These are phyloP conservation scores for Prunella vulgaris DNA, from an alignment of 257 asterid species.

Conservation along the genomic window DNA sequence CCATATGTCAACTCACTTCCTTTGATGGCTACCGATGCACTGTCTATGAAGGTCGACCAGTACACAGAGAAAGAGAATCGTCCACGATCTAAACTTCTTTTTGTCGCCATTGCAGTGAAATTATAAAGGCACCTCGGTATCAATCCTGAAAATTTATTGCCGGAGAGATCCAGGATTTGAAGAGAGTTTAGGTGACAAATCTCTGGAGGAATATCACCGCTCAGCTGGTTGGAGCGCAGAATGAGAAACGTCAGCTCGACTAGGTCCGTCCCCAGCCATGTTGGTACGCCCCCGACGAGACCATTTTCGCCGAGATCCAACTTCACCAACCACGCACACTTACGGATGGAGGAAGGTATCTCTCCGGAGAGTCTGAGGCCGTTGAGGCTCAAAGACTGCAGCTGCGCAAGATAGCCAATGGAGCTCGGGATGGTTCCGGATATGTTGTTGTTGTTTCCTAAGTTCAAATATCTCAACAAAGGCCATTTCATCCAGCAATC, in stretches of 20 bases:
- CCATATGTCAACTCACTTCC: neutral
- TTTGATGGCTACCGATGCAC: neutral
- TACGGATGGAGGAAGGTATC: slow-evolving; percentile 23
- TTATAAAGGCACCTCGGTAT: slow-evolving; percentile 31
- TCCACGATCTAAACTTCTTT: neutral
- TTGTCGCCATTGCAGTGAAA: slow-evolving; percentile 34
- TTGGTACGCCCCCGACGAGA: slow-evolving; percentile 16
- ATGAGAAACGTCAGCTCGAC: slow-evolving; percentile 11
- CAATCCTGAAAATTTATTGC: slow-evolving; percentile 23
- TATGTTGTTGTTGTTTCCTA: slow-evolving; percentile 25
- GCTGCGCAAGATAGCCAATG: slow-evolving; percentile 5
- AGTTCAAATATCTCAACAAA: neutral
- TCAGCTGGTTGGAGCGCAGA: slow-evolving; percentile 18
- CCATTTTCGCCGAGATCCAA: slow-evolving; percentile 20
- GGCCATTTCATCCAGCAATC: slow-evolving; percentile 16
- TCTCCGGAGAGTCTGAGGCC: slow-evolving; percentile 21
- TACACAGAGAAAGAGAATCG: neutral
- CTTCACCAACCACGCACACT: slow-evolving; percentile 12
- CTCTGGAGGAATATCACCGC: neutral
- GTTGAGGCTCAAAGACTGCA: slow-evolving; percentile 12
- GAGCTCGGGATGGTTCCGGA: slow-evolving; percentile 29
- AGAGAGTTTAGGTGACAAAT: slow-evolving; percentile 27
- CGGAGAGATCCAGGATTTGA: slow-evolving; percentile 37
- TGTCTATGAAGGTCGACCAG: neutral
- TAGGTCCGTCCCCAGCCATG: slow-evolving; percentile 25